Evolutionary conservation across 352 stramenopile genomes (phyloP), one percentile per base, ranked within the genome.

Genomic region (Phytophthora litchii): DNA sequence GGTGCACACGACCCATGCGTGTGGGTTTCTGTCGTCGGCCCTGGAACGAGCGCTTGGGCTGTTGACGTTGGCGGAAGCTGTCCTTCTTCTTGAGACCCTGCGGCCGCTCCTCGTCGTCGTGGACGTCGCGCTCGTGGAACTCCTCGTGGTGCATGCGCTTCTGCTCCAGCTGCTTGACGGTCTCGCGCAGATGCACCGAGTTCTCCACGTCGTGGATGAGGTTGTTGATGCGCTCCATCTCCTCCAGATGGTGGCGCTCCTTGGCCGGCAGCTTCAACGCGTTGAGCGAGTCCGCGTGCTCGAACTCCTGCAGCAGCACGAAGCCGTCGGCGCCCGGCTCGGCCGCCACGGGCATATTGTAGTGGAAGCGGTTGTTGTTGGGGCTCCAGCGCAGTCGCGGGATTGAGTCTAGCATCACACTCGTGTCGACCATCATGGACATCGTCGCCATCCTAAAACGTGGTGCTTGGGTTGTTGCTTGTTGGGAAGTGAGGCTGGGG

Each of bases 281-380:
- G 27, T 36, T 69, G 27, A 74, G 75, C 61, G 72, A 75, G 65
- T 86, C 74, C 17, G 68, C 34, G 58, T 86, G 71, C 40, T 86
- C 78, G 38, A 86, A 83, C 62, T 90, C 78, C 38, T 92, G 78
- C 37, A 92, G 53, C 51, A 92, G 60, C 46, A 90, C 80, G 58
- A 90, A 92, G 50, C 82, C 82, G 57, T 77, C 54, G 2, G 58
- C 59, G 52, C 82, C 82, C 0, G 82, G 82, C 52, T 92, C 80
- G 19, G 75, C 66, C 2, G 78, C 80, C 42, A 89, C 57, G 9
- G 80, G 83, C 55, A 90, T 63, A 38, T 75, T 88, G 67, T 76
- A 92, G 69, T 90, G 83, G 73, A 92, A 92, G 42, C 83, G 83
- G 64, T 92, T 86, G 72, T 87, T 87, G 35, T 58, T 56, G 23